Evolutionary conservation across 2,329 filamentous ascomycete species (phyloP), one percentile per base, ranked within the genome.

Genomic region (Sporothrix luriei): DNA sequence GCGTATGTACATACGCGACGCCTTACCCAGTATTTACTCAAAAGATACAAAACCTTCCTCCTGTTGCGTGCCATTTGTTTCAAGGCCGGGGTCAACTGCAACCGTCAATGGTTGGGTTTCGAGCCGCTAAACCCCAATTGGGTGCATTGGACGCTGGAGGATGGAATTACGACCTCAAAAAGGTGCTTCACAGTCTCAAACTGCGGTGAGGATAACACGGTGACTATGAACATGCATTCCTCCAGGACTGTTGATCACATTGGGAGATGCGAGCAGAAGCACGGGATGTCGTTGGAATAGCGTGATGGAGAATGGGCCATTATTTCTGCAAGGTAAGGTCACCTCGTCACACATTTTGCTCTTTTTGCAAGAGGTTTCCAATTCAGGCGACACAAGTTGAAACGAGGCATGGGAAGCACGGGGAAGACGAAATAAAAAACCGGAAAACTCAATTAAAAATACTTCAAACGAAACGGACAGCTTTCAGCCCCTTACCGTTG

Each of bases 11-110:
- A 33, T 33, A 33, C 33, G 6, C 5, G 7, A 33, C 21, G 55
- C 40, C 55, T 21, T 33, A 59, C 29, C 29, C 33, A 33, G 33
- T 33, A 33, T 33, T 33, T 33, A 33, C 43, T 11, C 59, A 21
- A 62, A 21, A 19, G 13, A 33, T 33, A 33, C 33, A 5, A 9
- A 33, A 9, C 7, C 6, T 1, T 24, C 43, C 16, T 64, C 46
- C 26, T 49, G 61, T 33, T 49, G 46, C 14, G 16, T 38, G 16
- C 51, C 52, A 48, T 68, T 49, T 66, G 64, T 66, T 66, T 66
- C 64, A 66, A 19, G 46, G 52, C 57, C 16, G 26, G 16, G 61
- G 21, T 49, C 61, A 64, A 14, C 19, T 64, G 61, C 46, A 61
- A 46, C 57, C 38, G 43, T 49, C 43, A 64, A 24, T 48, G 59